Base-by-base conservation (phyloP, 2,329 filamentous ascomycete species). In the Diaporthe batatas region DNA sequence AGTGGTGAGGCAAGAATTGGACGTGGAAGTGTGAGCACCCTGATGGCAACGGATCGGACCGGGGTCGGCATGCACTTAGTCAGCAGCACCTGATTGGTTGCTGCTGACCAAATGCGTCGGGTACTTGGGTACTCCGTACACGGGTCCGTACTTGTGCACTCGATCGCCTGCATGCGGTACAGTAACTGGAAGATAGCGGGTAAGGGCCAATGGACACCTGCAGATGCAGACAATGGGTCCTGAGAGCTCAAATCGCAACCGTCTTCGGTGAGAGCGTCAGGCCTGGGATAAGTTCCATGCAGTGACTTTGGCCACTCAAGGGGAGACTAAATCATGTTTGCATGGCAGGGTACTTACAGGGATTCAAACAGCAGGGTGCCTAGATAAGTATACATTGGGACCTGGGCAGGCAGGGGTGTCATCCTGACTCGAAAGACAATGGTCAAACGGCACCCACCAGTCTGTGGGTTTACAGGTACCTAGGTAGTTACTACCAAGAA, bases 1-100 rank as follows among this genome's bases (percentile, higher is more conserved):
- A 49, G 21, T 49, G 44, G 67, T 25, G 59, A 55, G 68, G 62
- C 47, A 67, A 67, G 62, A 67, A 67, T 67, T 53, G 62, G 6
- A 67, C 29, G 51, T 42, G 62, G 47, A 39, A 47, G 53, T 53
- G n/a, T 39, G 47, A 39, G 62, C 21, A 29, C 62, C 62, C 53
- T 67, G 62, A 67, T 67, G 62, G 62, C 53, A 32, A n/a, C n/a
- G 18, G 25, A 44, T 67, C 44, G 62, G 62, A 47, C 32, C 62
- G 47, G 62, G 62, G 44, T 53, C 62, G 62, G 62, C 62, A 7
- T 49, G 39, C 54, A 70, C 29, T 49, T 57, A 57, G 68, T 49
- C 51, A 70, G 53, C 42, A 18, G 12, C 36, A 14, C 62, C 25
- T 70, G 47, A n/a, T 58, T 51, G 44, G 47, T 29, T 53, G 54